Base-by-base conservation (phyloP, 108 stramenopile species). In the Seminavis robusta region DNA sequence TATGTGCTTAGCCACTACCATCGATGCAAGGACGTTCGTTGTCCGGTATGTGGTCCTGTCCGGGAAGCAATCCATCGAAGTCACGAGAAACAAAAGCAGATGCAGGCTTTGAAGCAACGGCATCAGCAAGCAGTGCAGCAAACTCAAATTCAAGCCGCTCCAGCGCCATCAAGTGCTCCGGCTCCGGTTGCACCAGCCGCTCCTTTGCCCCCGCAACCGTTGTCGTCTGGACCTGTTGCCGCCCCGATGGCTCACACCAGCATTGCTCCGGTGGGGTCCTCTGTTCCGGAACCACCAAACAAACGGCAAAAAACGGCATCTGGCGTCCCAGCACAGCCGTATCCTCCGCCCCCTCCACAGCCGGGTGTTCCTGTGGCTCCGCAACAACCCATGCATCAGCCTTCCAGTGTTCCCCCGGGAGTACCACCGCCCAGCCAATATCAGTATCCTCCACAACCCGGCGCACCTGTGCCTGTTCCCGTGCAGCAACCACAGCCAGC, bases 1-100 rank as follows among this genome's bases (percentile, higher is more conserved):
- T 97, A 98, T 64, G 96, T 99, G 33, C 67, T 99, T 45, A 95
- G 94, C 66, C 98, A 99, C 75, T 98, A 97, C 63, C 96, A 95
- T 76, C 83, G 95, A 6, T 99, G 98, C 64, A 98, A 98, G 59
- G 95, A 98, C 52, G 86, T 82, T 6, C 74, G 94, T n/a, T 99
- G 98, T 66, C 94, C 97, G 1, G 97, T 99, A 0, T 99, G 98
- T 69, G 95, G 94, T 5, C 98, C 98, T 16, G 98, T 99, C 1
- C 65, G 97, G 26, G 97, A 98, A 73, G 97, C 97, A 0, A 99
- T 99, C 47, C 94, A 96, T 69, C 83, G 94, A 26, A 89, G 87
- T 76, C 90, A 94, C 61, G 92, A 94, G 56, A 94, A 94, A 60
- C 88, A 90, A 68, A 94, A 94, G 71, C 92, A 94, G 53, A 90